A percentile compares a stretch with the other conserved stretches of the same genome.
Conservation (phyloP, 148 eudicot species). For the Silene uniflora region DNA sequence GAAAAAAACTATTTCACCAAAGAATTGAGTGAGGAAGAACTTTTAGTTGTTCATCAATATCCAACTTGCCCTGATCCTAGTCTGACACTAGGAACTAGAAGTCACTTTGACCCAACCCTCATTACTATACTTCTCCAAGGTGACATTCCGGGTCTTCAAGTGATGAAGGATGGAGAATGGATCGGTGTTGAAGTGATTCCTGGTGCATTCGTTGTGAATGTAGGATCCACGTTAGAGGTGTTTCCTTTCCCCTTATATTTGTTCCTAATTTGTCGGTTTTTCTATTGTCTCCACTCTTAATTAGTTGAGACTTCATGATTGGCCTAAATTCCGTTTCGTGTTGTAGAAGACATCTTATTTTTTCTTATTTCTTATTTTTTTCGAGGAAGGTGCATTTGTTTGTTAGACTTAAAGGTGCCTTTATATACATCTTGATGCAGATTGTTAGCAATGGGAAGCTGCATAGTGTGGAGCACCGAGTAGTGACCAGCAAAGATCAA, state of each 20-base stretch:
- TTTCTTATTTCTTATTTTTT: too few relatives aligned
- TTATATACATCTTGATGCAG: conserved; percentile 9
- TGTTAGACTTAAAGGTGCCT: not conserved
- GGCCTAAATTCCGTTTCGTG: not conserved
- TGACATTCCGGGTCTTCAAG: conserved; percentile 55
- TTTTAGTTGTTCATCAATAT: conserved; percentile 43
- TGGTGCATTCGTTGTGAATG: conserved; percentile 46
- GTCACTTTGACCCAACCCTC: conserved; percentile 51
- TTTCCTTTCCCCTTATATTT: not conserved
- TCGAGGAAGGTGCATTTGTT: not conserved
- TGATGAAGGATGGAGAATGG: conserved; percentile 52
- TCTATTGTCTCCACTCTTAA: not conserved
- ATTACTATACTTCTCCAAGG: conserved; percentile 49
- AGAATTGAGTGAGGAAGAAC: conserved; percentile 32
- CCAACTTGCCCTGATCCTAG: conserved; percentile 77
- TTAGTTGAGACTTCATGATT: not conserved
- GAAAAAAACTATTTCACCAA: conserved; percentile 36
- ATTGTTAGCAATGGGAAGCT: conserved; percentile 25
- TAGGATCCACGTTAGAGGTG: conserved; percentile 55
- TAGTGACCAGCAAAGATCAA: conserved; percentile 18
- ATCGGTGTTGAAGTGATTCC: conserved; percentile 44
- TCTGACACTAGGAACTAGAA: conserved; percentile 44
- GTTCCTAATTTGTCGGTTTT: not conserved
- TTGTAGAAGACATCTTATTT: too few relatives aligned
- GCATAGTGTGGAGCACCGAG: conserved; percentile 24